Evolutionary conservation across 2,329 filamentous ascomycete species (phyloP), one percentile per base, ranked within the genome.

Genomic region (Mariannaea elegans): DNA sequence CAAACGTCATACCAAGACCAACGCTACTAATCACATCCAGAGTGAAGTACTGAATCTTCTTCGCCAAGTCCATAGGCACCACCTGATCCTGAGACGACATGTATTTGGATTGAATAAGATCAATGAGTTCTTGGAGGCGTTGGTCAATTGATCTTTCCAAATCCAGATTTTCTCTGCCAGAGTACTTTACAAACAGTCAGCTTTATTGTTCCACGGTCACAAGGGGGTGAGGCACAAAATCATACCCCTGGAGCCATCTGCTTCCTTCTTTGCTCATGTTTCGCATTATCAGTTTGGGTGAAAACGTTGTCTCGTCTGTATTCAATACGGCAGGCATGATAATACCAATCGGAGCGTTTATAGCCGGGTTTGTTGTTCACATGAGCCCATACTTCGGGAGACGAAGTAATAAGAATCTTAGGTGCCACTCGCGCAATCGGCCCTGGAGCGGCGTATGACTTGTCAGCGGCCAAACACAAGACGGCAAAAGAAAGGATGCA

Each of bases 1-100:
- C 82, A 53, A 84, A 85, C 0, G 79, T 48, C 13, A 76, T 71
- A n/a, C 83, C 83, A 14, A 85, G 78, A 0, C 81, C 80, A 14
- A 87, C 72, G 21, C 77, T 74, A 41, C 78, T 82, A 59, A 87
- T 83, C 8, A 84, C 81, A 62, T 87, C 84, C 2, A 86, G 72
- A 0, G 82, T 82, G 56, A 86, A 81, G 69, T 76, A 84, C 16
- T 83, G 79, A 0, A 81, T 71, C 54, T 81, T 81, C 14, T 72
- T 68, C 8, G 79, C 80, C 7, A 85, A 67, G 57, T 86, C 82
- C 67, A 85, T 76, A 0, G 72, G 75, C 6, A 67, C 63, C 9
- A 72, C 62, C 1, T 59, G 57, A 6, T 47, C 16, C 1, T 73
- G 62, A 6, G 63, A 72, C 0, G 77, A 78, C 2, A 79, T 63